phyloP scores from a whole-genome alignment of 2,329 filamentous ascomycete genomes.

The Cercospora berteroae region DNA sequence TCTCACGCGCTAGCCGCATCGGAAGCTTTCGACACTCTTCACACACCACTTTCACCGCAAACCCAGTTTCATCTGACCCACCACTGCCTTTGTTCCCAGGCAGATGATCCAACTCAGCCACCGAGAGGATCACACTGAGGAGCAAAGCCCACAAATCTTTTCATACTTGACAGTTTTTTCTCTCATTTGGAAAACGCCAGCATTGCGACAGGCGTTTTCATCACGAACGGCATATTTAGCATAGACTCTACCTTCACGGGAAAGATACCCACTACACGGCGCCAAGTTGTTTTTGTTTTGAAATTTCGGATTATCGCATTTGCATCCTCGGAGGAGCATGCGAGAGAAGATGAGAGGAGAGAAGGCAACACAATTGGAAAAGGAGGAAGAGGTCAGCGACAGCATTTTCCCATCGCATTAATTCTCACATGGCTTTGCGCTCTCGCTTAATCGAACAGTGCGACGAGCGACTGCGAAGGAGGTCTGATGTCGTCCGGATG shows the following conservation, averaged over 20 bases:
- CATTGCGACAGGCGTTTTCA: conserved; percentile 24
- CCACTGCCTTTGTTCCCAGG: conserved; percentile 26
- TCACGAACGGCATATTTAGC: conserved; percentile 17
- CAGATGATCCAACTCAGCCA: conserved; percentile 23
- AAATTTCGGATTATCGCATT: background rate
- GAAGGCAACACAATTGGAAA: background rate
- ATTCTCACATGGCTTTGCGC: background rate
- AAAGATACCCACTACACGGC: conserved; percentile 15
- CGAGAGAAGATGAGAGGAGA: background rate
- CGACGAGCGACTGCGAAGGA: background rate
- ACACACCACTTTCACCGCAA: conserved; percentile 23
- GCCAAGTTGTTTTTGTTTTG: background rate
- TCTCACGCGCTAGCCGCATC: conserved; percentile 15
- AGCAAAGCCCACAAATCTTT: conserved; percentile 20
- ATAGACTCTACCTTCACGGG: conserved; percentile 30
- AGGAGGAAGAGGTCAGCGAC: background rate
- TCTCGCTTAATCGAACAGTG: background rate
- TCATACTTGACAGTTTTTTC: conserved; percentile 18
- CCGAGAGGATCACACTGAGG: conserved; percentile 20
- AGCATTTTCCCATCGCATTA: background rate
- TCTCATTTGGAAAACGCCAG: conserved; percentile 20
- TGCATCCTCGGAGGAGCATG: background rate
- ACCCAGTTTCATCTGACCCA: conserved; percentile 20
- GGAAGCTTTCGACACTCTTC: conserved; percentile 14
- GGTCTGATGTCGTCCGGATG: conserved; percentile 2